These are phyloP conservation scores for Alternaria metachromatica DNA, from an alignment of 2,329 filamentous ascomycete genomes.

Conservation along the genomic window DNA sequence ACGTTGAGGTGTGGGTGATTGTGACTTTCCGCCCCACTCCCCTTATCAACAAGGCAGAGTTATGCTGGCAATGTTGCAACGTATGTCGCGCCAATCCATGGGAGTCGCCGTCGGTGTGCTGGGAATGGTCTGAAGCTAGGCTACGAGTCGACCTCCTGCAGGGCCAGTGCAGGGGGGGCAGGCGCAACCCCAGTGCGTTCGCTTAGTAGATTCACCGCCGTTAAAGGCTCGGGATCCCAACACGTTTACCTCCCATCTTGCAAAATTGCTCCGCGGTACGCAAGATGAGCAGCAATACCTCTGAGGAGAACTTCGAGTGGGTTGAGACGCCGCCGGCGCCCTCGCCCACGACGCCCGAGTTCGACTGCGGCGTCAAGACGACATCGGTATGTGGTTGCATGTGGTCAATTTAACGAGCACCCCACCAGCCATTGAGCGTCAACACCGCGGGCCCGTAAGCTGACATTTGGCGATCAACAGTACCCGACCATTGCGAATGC, in stretches of 20 bases:
- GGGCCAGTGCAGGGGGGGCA: neutral
- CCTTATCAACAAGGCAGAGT: neutral
- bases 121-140: constrained; percentile 10
- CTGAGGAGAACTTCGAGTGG: constrained; percentile 69
- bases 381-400: constrained; percentile 60
- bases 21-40: neutral
- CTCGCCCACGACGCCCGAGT: constrained; percentile 57
- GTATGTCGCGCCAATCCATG: neutral
- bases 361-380: constrained; percentile 66
- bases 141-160: constrained; percentile 20
- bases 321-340: constrained; percentile 67
- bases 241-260: constrained; percentile 29
- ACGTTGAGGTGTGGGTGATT: neutral
- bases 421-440: constrained; percentile 42
- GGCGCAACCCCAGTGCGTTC: constrained; percentile 25
- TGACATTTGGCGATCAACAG: constrained; percentile 56
- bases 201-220: constrained; percentile 40
- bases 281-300: constrained; percentile 46
- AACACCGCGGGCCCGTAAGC: constrained; percentile 21
- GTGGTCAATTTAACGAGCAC: constrained; percentile 21
- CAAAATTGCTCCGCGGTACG: constrained; percentile 43
- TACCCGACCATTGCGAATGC: constrained; percentile 92
- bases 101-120: constrained; percentile 10
- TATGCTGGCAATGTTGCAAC: constrained; percentile 1
- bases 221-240: constrained; percentile 35